Base-by-base conservation (phyloP, 805 yeast species). In the Metschnikowia chrysomelidarum region DNA sequence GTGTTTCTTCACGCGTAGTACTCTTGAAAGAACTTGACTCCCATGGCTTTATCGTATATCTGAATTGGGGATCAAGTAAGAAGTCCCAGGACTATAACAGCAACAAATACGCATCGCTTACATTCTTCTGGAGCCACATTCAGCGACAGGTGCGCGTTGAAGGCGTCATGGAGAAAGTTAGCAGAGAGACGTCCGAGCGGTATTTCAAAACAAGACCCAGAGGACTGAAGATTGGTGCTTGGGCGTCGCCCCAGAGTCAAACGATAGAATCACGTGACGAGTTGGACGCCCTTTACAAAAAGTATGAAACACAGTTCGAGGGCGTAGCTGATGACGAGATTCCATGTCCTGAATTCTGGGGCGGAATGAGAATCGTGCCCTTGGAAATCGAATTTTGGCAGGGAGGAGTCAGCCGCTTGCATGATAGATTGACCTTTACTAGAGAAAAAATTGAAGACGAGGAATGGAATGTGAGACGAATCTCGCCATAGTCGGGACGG, bases 351-450 rank as follows among this genome's bases (percentile, higher is more conserved):
- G 89, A 85, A 22, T 82, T 68, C 57, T 93, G 98, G 98, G 98
- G 98, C 36, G 98, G 98, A 0, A 57, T 93, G 32, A 73, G 95
- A 53, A 71, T 93, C 12, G 78, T 83, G 26, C 98, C 98, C 4
- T 64, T 86, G 29, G 95, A 87, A 55, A 75, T 91, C 47, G 98
- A 93, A 64, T 93, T 91, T 56, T 93, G 98, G 97, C 98, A 93
- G 65, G 98, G 98, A 12, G 78, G 98, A 45, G 71, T 75, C 41
- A 82, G 86, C 54, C 76, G 98, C 58, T 68, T 91, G 33, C 98
- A 93, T 59, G 98, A 93, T 60, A 76, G 98, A 49, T 69, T 89
- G 32, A 76, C 80, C 10, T 89, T 73, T 61, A 72, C 75, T 42
- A 71, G 94, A 57, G 76, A 74, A 16, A 46, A 57, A 7, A 36